Percentiles rank a stretch among this genome's conserved stretches.
Evolutionary conservation across 2,329 filamentous ascomycete genomes (phyloP).

Genomic region (Amylocarpus encephaloides): DNA sequence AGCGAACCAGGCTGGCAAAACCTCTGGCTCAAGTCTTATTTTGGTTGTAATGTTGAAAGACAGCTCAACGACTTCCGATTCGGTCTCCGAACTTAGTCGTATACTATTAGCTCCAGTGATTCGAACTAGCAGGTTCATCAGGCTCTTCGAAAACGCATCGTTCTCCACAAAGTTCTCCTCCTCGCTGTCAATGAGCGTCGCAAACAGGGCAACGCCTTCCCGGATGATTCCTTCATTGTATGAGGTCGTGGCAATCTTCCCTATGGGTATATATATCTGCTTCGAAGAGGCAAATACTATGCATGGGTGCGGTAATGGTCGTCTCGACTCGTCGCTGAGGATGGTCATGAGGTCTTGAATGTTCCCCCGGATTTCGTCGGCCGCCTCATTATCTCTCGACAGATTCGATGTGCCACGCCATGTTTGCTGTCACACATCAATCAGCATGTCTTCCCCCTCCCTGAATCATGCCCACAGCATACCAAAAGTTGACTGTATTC

Average conservation of each 20-base stretch:
- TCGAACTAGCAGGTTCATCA: slow-evolving; percentile 79
- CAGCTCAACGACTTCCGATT: slow-evolving; percentile 84
- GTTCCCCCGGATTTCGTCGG: slow-evolving; percentile 55
- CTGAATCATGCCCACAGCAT: slow-evolving; percentile 22
- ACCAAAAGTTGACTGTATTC: slow-evolving; percentile 59
- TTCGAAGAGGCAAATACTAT: slow-evolving; percentile 79
- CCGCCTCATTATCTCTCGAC: slow-evolving; percentile 52
- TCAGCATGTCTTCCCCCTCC: not conserved
- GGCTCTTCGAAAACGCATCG: slow-evolving; percentile 72
- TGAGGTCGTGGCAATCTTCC: slow-evolving; percentile 79
- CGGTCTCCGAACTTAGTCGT: slow-evolving; percentile 70
- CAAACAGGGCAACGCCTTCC: slow-evolving; percentile 80
- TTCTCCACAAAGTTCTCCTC: slow-evolving; percentile 92
- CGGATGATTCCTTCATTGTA: slow-evolving; percentile 81
- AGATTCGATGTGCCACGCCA: slow-evolving; percentile 59
- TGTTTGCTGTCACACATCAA: slow-evolving; percentile 40
- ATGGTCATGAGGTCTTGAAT: slow-evolving; percentile 61
- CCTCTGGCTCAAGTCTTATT: slow-evolving; percentile 80
- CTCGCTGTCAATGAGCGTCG: slow-evolving; percentile 89
- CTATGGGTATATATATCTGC: slow-evolving; percentile 83
- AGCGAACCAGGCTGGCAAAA: slow-evolving; percentile 88
- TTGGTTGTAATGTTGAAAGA: slow-evolving; percentile 96
- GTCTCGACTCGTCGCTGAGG: slow-evolving; percentile 81
- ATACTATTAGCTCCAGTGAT: slow-evolving; percentile 70
- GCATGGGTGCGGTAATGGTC: slow-evolving; percentile 85